phyloP scores from a whole-genome alignment of 75 land plant species.

The Picea sitchensis region DNA sequence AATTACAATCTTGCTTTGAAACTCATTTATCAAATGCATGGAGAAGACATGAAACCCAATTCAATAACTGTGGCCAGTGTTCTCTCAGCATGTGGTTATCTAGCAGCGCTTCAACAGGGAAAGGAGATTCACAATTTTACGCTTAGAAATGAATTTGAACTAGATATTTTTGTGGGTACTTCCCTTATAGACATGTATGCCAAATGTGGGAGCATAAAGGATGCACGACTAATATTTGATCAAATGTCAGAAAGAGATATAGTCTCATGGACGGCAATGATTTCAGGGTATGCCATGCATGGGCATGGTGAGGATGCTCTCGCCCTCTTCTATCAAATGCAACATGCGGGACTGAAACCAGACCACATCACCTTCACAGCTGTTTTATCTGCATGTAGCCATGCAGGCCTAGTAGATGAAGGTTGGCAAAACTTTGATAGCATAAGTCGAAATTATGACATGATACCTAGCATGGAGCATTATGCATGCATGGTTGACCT shows the following conservation, averaged over 20 bases:
- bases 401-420: constrained; percentile 39
- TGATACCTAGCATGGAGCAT: constrained; percentile 37
- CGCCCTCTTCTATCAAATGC: constrained; percentile 34
- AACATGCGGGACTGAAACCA: constrained; percentile 25
- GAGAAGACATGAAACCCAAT: constrained; percentile 15
- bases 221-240: constrained; percentile 9
- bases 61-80: background rate
- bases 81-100: constrained; percentile 10
- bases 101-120: background rate
- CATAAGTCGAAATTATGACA: constrained; percentile 27
- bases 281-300: constrained; percentile 53
- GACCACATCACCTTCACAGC: constrained; percentile 46
- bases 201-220: constrained; percentile 1
- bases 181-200: constrained; percentile 15
- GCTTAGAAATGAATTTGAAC: constrained; percentile 4
- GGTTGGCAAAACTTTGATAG: constrained; percentile 36
- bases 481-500: constrained; percentile 55
- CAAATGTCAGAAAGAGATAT: background rate
- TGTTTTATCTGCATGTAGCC: constrained; percentile 53
- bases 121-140: constrained; percentile 5
- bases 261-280: constrained; percentile 49
- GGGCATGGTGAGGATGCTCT: constrained; percentile 43
- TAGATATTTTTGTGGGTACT: constrained; percentile 8
- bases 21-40: constrained; percentile 35
- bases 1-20: constrained; percentile 17